Conservation (phyloP, 176 grass and related monocot species). For the Zizania latifolia region DNA sequence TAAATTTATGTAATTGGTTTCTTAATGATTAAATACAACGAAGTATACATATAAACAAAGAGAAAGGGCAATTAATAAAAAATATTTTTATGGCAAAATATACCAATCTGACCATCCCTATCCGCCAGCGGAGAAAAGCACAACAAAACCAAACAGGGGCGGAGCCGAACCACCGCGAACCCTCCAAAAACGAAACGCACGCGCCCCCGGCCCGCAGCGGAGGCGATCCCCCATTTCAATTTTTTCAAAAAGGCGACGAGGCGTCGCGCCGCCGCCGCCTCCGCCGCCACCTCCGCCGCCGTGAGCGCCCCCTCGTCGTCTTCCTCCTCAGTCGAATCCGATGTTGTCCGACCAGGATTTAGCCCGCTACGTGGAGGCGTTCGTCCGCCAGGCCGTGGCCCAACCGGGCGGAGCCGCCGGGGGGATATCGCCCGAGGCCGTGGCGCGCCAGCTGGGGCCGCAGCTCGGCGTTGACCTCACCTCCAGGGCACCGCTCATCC, state of each 20-base stretch:
- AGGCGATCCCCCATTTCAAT: constrained; percentile 42
- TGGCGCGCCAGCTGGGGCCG: constrained; percentile 59
- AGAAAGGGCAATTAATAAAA: too few relatives aligned
- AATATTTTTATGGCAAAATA: too few relatives aligned
- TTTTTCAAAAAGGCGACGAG: constrained; percentile 35
- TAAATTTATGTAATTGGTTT: too few relatives aligned
- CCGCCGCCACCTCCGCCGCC: not conserved
- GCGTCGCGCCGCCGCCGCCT: not conserved
- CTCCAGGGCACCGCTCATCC: constrained; percentile 68
- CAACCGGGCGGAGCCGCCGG: not conserved
- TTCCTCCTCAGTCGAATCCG: too few relatives aligned
- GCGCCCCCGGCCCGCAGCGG: not conserved
- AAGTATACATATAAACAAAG: too few relatives aligned
- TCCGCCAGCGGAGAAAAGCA: constrained; percentile 3
- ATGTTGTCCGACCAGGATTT: constrained; percentile 94
- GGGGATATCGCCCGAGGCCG: constrained; percentile 41
- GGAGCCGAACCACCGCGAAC: constrained; percentile 25
- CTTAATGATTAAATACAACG: too few relatives aligned
- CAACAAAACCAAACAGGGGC: not conserved
- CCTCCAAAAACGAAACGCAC: constrained; percentile 10
- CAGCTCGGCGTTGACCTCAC: constrained; percentile 80
- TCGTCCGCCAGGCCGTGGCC: constrained; percentile 53
- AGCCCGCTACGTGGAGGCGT: constrained; percentile 62
- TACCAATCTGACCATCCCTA: not conserved
- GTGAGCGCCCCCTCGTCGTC: not conserved